Base-by-base conservation (phyloP, 495 filamentous ascomycete species). In the Xylaria palmicola region DNA sequence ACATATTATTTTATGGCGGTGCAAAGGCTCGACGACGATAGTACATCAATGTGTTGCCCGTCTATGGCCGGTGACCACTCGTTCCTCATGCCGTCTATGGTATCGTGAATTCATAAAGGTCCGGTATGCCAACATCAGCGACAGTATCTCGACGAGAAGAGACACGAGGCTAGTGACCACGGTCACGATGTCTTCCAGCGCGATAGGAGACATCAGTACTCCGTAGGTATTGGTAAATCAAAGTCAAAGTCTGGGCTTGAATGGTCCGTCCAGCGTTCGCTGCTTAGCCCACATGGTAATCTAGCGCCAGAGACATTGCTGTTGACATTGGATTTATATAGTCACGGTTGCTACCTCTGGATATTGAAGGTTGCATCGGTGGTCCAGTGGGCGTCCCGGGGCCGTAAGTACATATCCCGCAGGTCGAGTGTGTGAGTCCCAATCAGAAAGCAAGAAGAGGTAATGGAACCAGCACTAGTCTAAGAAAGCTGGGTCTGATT, bases 131-230 rank as follows among this genome's bases (percentile, higher is more conserved):
- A 57, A 48, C 8, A 57, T 6, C 12, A 57, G 55, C 1, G 55
- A 57, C 3, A 48, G 29, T 36, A 45, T 45, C 41, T 36, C 29
- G n/a, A 56, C 39, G 26, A 56, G 13, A 56, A 56, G 53, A 19
- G 53, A 56, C 12, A 56, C 26, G 39, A 56, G 37, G 17, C 39
- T 56, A 10, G 17, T 34, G 39, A 34, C 39, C 13, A 56, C 24
- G n/a, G 53, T 17, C 53, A 56, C 53, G 13, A 44, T 10, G 17
- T 44, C 53, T 44, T 56, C 39, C 27, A 39, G n/a, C n/a, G 39
- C 17, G 24, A 56, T 34, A 10, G 53, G 13, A 56, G 53, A 1
- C 53, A 56, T 56, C 7, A 22, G 2, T 10, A 3, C 2, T 22
- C 4, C 4, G n/a, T n/a, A n/a, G n/a, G n/a, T n/a, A n/a, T n/a